Conservation (phyloP, 805 yeast genomes). For the Scheffersomyces ergatensis region DNA sequence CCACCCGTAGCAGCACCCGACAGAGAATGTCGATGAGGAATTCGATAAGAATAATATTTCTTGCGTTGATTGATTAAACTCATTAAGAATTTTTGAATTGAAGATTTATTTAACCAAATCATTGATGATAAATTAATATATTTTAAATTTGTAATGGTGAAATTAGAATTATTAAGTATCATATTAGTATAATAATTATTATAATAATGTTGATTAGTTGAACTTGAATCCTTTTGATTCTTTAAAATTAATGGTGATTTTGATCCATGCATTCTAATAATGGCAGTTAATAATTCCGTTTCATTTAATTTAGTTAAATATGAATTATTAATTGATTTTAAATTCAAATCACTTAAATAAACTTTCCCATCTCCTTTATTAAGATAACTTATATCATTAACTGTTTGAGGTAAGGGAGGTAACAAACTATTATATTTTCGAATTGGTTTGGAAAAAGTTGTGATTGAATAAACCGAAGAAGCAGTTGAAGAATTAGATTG, state of each 20-base stretch:
- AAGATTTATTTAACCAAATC: conserved; percentile 46
- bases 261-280: conserved; percentile 24
- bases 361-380: conserved; percentile 28
- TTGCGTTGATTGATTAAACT: conserved; percentile 18
- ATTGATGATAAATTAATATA: conserved; percentile 42
- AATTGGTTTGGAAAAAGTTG: conserved; percentile 25
- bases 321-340: conserved; percentile 33
- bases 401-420: conserved; percentile 32
- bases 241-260: conserved; percentile 2
- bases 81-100: conserved; percentile 33
- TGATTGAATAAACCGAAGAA: conserved; percentile 23
- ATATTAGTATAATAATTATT: conserved; percentile 2
- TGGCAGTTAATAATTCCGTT: conserved; percentile 25
- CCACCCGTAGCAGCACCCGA: conserved; percentile 2
- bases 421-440: conserved; percentile 37
- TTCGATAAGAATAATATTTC: neutral
- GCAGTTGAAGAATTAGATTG: conserved; percentile 14
- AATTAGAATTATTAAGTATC: conserved; percentile 1
- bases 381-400: conserved; percentile 26
- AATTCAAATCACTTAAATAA: conserved; percentile 38
- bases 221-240: conserved; percentile 2
- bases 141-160: conserved; percentile 20
- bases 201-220: too few species aligned
- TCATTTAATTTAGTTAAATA: conserved; percentile 31
- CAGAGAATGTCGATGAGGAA: too few species aligned